phyloP scores from a whole-genome alignment of 176 grass and related monocot species.

The Cenchrus americanus region DNA sequence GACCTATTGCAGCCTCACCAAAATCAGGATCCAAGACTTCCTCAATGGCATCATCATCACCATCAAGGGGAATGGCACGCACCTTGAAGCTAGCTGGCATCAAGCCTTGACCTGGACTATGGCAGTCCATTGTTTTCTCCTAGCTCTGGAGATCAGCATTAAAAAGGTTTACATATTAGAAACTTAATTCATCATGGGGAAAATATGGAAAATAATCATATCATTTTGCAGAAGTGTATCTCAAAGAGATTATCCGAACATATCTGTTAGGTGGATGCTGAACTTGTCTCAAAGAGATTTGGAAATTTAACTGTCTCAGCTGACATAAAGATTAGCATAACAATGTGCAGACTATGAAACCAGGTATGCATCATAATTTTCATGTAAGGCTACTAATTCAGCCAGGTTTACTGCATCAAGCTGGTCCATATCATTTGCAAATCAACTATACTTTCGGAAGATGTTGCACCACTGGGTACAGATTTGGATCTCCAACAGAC shows the following conservation, averaged over 20 bases:
- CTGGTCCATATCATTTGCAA: too few relatives aligned
- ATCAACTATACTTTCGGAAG: too few relatives aligned
- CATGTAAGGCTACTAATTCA: too few relatives aligned
- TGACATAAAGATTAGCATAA: too few relatives aligned
- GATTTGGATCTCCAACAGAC: too few relatives aligned
- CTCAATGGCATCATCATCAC: constrained; percentile 68
- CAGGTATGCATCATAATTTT: too few relatives aligned
- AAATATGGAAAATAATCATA: neutral
- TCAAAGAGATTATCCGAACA: neutral
- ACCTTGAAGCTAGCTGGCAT: constrained; percentile 97
- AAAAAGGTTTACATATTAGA: neutral
- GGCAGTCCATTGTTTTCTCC: constrained; percentile 97
- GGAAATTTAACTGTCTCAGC: too few relatives aligned
- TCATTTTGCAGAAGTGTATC: neutral
- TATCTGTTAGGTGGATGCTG: neutral
- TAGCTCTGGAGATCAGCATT: constrained; percentile 61
- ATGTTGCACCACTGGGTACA: too few relatives aligned
- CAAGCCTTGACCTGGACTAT: constrained; percentile 84
- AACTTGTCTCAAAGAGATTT: too few relatives aligned
- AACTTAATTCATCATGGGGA: neutral
- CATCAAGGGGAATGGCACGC: constrained; percentile 69
- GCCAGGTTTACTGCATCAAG: too few relatives aligned
- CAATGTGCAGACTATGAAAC: too few relatives aligned
- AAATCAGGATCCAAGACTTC: constrained; percentile 95
- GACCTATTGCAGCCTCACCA: constrained; percentile 83